Percentiles rank a stretch among this genome's conserved stretches.
Conservation (phyloP, 345 rosid genomes). For the Arabis alpina region DNA sequence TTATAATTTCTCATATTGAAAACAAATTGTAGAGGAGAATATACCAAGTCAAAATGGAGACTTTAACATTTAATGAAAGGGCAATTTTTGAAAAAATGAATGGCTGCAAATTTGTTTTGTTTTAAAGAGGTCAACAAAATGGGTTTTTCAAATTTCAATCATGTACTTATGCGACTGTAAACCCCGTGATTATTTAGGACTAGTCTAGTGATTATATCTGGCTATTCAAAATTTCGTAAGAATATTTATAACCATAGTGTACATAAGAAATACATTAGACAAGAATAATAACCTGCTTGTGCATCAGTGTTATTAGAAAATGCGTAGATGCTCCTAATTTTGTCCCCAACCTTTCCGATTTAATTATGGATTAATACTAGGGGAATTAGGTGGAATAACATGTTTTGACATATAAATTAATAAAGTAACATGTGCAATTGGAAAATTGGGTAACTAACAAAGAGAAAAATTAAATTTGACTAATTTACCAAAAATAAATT, state of each 20-base stretch:
- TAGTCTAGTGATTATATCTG: slow-evolving; percentile 17
- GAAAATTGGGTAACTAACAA: too few relatives aligned
- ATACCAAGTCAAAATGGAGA: slow-evolving; percentile 40
- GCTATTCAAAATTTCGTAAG: slow-evolving; percentile 1
- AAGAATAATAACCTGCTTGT: too few relatives aligned
- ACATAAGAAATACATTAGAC: not conserved
- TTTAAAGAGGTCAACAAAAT: slow-evolving; percentile 19
- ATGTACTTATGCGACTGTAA: slow-evolving; percentile 24
- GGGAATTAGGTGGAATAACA: too few relatives aligned
- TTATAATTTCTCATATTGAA: slow-evolving; percentile 20
- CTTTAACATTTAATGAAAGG: slow-evolving; percentile 33
- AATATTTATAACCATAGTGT: not conserved
- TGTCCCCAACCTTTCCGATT: not conserved
- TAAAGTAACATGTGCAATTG: too few relatives aligned
- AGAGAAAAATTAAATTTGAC: too few relatives aligned
- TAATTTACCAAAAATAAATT: too few relatives aligned
- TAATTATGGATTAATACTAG: not conserved
- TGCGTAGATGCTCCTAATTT: slow-evolving; percentile 7
- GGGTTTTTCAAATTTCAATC: not conserved
- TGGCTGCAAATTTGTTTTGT: slow-evolving; percentile 16
- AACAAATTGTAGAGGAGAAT: slow-evolving; percentile 14
- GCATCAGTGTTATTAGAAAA: not conserved
- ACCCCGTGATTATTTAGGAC: slow-evolving; percentile 25
- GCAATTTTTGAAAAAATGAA: slow-evolving; percentile 24
- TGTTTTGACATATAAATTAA: too few relatives aligned